Evolutionary conservation across 768 basidiomycete species (phyloP), one percentile per base, ranked within the genome.

Genomic region (Tephrocybe sp.): DNA sequence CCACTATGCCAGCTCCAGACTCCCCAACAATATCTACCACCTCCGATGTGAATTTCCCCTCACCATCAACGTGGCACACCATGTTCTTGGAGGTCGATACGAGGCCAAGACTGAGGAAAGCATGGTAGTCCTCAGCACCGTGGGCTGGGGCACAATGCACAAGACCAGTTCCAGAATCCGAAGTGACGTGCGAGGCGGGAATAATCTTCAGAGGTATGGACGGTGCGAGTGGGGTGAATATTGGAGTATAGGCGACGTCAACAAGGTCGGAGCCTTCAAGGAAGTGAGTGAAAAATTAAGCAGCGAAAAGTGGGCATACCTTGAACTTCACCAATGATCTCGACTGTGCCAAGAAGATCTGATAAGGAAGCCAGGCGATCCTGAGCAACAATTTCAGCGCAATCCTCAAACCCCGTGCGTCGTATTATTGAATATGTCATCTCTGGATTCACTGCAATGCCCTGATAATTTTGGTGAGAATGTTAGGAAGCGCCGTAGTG

Each of bases 111-210:
- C 72, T 58, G n/a, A 76, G 81, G 71, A 90, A 92, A 5, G 83
- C 77, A 25, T 79, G 77, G 63, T 96, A 99, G 66, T 99, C 96
- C 60, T 99, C 96, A 9, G 81, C 78, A 15, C 95, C 96, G 61
- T 98, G 96, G 1, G 92, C 94, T 11, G 96, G 95, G 0, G 96
- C 95, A 57, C 88, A 91, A 62, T 98, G 96, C 1, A 99, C 96
- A 11, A 98, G 79, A 28, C 96, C 95, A 1, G 95, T 97, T 5
- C 96, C 96, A n/a, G 93, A 88, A 15, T 85, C 80, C 0, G 88
- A 68, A 1, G 87, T 92, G 14, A 98, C 96, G 62, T 96, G 88
- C 0, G 75, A 67, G 1, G 91, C 85, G 1, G 80, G 64, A 33
- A 96, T 78, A 40, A 97, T 66, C 33, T 67, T 65, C n/a, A 77